A percentile compares a stretch with the other conserved stretches of the same genome.
phyloP scores from a whole-genome alignment of 2,329 filamentous ascomycete genomes.

The Dactylella cylindrospora region DNA sequence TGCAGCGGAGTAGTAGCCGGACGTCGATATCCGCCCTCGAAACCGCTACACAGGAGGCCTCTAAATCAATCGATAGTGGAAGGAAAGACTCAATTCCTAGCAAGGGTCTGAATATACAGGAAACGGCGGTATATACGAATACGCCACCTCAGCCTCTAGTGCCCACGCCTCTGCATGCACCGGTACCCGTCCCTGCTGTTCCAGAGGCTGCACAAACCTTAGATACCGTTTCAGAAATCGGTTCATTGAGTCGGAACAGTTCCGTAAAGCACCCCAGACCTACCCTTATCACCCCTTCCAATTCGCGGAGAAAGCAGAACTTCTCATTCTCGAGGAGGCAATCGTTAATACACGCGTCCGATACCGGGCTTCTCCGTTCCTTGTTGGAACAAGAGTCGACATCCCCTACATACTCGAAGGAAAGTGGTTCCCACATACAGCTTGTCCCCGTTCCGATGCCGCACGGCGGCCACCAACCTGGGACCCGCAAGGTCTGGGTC shows the following conservation, averaged over 20 bases:
- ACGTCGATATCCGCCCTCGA: conserved; percentile 15
- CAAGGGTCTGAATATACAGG: conserved; percentile 15
- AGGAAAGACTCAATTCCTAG: conserved; percentile 17
- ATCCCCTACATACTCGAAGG: conserved; percentile 29
- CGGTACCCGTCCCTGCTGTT: conserved; percentile 17
- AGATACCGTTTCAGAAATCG: conserved; percentile 40
- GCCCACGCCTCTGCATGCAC: conserved; percentile 5
- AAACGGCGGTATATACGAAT: conserved; percentile 10
- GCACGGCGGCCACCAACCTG: conserved; percentile 49
- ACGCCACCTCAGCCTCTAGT: conserved; percentile 14
- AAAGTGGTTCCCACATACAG: conserved; percentile 24
- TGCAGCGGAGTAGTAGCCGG: conserved; percentile 27
- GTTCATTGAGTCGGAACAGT: conserved; percentile 32
- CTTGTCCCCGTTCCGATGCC: conserved; percentile 38
- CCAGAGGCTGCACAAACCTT: conserved; percentile 12
- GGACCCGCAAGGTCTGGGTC: conserved; percentile 88
- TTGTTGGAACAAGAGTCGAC: conserved; percentile 37
- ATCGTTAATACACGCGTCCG: conserved; percentile 40
- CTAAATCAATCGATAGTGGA: no score
- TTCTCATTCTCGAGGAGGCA: conserved; percentile 39
- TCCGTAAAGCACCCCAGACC: conserved; percentile 28
- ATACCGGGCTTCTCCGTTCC: conserved; percentile 33
- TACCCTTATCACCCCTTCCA: conserved; percentile 28
- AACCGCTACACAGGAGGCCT: conserved; percentile 6
- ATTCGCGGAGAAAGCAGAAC: conserved; percentile 34